Conservation (phyloP, 768 basidiomycete genomes). For the Tylopilus rubrobrunneus region DNA sequence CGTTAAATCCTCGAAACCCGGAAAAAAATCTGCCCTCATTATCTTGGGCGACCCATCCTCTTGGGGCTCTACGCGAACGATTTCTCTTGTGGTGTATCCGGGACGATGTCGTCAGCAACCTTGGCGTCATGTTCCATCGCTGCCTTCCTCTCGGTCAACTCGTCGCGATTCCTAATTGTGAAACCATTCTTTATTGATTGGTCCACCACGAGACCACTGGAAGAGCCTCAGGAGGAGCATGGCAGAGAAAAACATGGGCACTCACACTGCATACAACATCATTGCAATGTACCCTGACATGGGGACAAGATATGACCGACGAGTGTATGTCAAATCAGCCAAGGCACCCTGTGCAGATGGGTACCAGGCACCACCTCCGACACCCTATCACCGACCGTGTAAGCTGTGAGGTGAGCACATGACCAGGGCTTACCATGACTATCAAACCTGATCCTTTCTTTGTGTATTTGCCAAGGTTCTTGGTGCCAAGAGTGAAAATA, state of each 20-base stretch:
- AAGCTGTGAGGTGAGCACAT: background rate
- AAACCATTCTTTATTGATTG: constrained; percentile 49
- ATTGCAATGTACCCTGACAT: constrained; percentile 56
- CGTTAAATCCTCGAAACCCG: constrained; percentile 1
- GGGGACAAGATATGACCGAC: constrained; percentile 58
- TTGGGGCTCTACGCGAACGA: constrained; percentile 11
- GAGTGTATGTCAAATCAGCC: constrained; percentile 46
- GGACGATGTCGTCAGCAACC: background rate
- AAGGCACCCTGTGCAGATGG: constrained; percentile 57
- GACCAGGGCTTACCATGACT: constrained; percentile 45
- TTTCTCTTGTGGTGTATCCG: constrained; percentile 12
- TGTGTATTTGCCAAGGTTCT: constrained; percentile 57
- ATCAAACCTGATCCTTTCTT: constrained; percentile 61
- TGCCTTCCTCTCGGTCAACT: constrained; percentile 28
- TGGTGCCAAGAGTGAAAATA: constrained; percentile 64
- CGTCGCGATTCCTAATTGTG: constrained; percentile 46
- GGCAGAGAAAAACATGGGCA: constrained; percentile 2
- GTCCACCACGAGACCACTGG: constrained; percentile 51
- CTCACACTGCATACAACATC: constrained; percentile 55
- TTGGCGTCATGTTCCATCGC: background rate
- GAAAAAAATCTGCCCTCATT: background rate
- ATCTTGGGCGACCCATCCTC: background rate
- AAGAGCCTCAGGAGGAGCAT: background rate
- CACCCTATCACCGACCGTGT: constrained; percentile 35
- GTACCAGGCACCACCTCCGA: constrained; percentile 68